These are phyloP conservation scores for Acephala macrosclerotiorum DNA, from an alignment of 2,329 filamentous ascomycete species.

Conservation along the genomic window DNA sequence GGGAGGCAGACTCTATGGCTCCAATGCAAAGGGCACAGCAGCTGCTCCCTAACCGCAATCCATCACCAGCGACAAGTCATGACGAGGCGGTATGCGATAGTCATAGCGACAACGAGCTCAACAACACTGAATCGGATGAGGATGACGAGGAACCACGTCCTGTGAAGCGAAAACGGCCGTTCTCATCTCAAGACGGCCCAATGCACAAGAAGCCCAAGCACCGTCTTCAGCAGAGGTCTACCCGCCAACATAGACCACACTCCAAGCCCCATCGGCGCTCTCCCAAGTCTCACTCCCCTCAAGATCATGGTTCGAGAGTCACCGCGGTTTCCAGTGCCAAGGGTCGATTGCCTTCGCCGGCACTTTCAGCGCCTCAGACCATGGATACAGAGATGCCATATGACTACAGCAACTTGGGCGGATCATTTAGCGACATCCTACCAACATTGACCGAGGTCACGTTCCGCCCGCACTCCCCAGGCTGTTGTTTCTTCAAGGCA, in stretches of 20 bases:
- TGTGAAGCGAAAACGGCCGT: too few relatives aligned
- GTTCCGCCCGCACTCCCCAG: conserved; percentile 24
- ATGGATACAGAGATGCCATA: conserved; percentile 27
- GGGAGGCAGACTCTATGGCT: conserved; percentile 19
- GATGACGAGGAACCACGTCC: conserved; percentile 12
- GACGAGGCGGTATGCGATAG: conserved; percentile 8
- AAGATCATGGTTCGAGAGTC: conserved; percentile 11
- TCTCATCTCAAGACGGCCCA: neutral
- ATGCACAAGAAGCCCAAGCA: conserved; percentile 13
- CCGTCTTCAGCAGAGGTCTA: conserved; percentile 9
- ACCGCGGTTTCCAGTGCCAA: conserved; percentile 8
- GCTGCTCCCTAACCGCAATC: too few relatives aligned
- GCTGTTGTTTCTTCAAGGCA: conserved; percentile 28
- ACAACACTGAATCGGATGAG: neutral
- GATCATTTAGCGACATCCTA: conserved; percentile 20
- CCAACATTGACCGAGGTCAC: conserved; percentile 29
- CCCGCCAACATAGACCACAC: neutral
- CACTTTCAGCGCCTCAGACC: conserved; percentile 20
- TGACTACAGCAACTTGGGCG: conserved; percentile 9
- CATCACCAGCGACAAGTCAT: neutral
- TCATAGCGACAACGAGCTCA: conserved; percentile 8
- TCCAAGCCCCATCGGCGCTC: conserved; percentile 2
- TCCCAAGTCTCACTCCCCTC: conserved; percentile 6
- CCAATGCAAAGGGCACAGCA: conserved; percentile 10
- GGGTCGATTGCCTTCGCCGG: conserved; percentile 21